Conservation (phyloP, 2,329 filamentous ascomycete genomes). For the Pseudogymnoascus sp. region DNA sequence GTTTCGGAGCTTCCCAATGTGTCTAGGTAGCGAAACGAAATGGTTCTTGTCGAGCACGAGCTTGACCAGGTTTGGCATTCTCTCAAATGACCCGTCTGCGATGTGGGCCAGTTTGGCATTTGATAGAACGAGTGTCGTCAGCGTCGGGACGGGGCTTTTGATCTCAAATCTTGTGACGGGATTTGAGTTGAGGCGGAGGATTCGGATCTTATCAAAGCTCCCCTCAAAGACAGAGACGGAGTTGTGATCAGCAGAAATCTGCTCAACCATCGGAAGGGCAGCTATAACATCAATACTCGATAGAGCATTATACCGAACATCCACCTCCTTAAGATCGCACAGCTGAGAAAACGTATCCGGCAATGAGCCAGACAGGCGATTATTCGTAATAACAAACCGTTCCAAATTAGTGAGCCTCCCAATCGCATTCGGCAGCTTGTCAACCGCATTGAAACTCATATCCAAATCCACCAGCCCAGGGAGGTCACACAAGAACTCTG, state of each 20-base stretch:
- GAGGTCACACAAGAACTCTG: constrained; percentile 75
- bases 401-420: constrained; percentile 75
- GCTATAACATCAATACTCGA: constrained; percentile 83
- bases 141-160: constrained; percentile 64
- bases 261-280: constrained; percentile 77
- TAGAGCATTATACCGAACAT: constrained; percentile 89
- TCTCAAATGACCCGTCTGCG: constrained; percentile 77
- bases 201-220: constrained; percentile 76
- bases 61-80: constrained; percentile 79
- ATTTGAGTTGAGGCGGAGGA: constrained; percentile 87
- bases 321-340: constrained; percentile 71
- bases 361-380: constrained; percentile 70
- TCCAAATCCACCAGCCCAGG: constrained; percentile 85
- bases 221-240: constrained; percentile 83
- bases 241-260: constrained; percentile 87
- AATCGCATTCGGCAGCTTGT: constrained; percentile 67
- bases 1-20: constrained; percentile 75
- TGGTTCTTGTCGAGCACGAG: constrained; percentile 92
- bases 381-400: constrained; percentile 92
- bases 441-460: constrained; percentile 92
- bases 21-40: constrained; percentile 79
- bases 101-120: constrained; percentile 87
- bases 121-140: constrained; percentile 83
- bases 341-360: constrained; percentile 68
- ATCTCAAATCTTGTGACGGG: constrained; percentile 93